phyloP scores from a whole-genome alignment of 192 early-diverging fungal species.

The Pilobolus umbonatus region DNA sequence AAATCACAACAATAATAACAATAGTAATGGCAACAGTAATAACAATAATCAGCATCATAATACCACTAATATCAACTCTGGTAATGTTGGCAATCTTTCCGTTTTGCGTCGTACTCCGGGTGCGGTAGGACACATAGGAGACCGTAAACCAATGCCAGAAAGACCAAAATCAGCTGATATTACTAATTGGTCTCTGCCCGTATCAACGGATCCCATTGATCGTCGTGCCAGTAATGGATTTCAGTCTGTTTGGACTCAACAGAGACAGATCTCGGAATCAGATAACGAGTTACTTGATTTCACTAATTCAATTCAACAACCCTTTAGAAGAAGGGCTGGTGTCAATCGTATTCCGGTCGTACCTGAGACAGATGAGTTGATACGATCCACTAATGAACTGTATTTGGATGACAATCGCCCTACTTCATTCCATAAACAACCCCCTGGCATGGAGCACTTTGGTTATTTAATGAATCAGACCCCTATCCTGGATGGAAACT shows the following conservation, averaged over 20 bases:
- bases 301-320: slow-evolving; percentile 9
- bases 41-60: background rate
- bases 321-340: background rate
- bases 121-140: slow-evolving; percentile 25
- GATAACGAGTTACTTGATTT: slow-evolving; percentile 13
- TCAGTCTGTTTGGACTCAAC: slow-evolving; percentile 4
- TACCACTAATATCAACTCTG: background rate
- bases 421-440: slow-evolving; percentile 2
- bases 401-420: background rate
- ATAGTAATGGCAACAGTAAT: too few species aligned
- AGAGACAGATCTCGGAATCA: background rate
- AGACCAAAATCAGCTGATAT: slow-evolving; percentile 26
- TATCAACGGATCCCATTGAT: slow-evolving; percentile 16
- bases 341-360: slow-evolving; percentile 8
- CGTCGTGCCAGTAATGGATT: slow-evolving; percentile 6
- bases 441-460: slow-evolving; percentile 12
- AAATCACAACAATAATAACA: too few species aligned
- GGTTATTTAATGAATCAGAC: slow-evolving; percentile 10
- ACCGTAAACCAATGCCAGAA: slow-evolving; percentile 14
- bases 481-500: background rate
- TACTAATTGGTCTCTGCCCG: slow-evolving; percentile 19
- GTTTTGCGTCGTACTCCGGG: background rate
- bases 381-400: background rate
- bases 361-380: slow-evolving; percentile 5
- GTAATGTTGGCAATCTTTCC: too few species aligned